phyloP scores from a whole-genome alignment of 2,329 filamentous ascomycete genomes.

The Botrytis cinerea region DNA sequence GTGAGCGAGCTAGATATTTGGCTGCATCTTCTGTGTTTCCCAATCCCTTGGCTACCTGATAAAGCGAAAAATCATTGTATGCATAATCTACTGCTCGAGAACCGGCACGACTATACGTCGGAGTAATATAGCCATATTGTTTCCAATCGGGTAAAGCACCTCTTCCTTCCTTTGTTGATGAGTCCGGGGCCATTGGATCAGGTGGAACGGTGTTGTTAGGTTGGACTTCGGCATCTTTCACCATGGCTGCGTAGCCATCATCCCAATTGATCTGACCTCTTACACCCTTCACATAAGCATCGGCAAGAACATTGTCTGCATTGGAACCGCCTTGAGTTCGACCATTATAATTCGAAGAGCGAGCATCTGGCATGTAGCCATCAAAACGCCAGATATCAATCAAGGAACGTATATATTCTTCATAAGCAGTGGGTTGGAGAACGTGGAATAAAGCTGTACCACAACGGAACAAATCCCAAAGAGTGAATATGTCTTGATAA shows the following conservation, averaged over 20 bases:
- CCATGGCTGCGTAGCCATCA: conserved; percentile 63
- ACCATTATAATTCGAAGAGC: conserved; percentile 70
- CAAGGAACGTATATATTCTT: conserved; percentile 65
- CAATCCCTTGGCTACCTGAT: conserved; percentile 58
- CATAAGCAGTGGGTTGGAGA: conserved; percentile 61
- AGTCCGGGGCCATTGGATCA: conserved; percentile 53
- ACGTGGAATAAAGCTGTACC: conserved; percentile 66
- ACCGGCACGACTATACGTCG: conserved; percentile 61
- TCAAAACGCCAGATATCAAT: conserved; percentile 69
- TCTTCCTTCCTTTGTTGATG: conserved; percentile 66
- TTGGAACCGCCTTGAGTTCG: conserved; percentile 70
- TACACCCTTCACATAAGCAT: conserved; percentile 70
- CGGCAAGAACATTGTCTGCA: conserved; percentile 70
- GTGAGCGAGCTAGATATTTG: conserved; percentile 42
- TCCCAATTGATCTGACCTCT: conserved; percentile 62
- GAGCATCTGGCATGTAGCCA: conserved; percentile 64
- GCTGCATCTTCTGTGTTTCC: conserved; percentile 35
- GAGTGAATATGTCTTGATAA: conserved; percentile 71
- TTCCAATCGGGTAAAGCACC: conserved; percentile 71
- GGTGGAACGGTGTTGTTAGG: conserved; percentile 61
- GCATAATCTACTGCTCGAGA: conserved; percentile 67
- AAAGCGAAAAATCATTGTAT: conserved; percentile 66
- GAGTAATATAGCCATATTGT: conserved; percentile 63
- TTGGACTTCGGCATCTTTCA: conserved; percentile 65
- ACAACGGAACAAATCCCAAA: conserved; percentile 66